Base-by-base conservation (phyloP, 345 rosid species). In the Noccaea bulbosa region DNA sequence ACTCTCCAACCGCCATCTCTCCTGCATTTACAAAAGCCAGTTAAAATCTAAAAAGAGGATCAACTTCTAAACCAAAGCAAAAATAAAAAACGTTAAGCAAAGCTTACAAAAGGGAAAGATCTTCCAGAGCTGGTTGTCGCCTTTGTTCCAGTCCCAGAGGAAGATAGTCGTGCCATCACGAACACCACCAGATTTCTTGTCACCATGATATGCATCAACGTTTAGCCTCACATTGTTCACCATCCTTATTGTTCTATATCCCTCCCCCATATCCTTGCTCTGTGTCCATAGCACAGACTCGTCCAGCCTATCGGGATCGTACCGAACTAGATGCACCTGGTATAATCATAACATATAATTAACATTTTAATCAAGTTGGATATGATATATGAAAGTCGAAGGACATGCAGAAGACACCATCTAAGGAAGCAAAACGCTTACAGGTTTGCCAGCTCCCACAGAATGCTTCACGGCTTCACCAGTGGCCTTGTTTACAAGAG, bases 111-210 rank as follows among this genome's bases (percentile, higher is more conserved):
- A 73, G 38, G 86, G 89, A 37, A 40, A 62, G 41, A 88, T 86
- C 88, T 81, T 94, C 99, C 99, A 94, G 8, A 49, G 83, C 83
- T 94, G 96, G 81, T 89, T 91, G 9, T 87, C 91, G 52, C 97
- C 97, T 54, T 84, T 80, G 79, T 83, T 83, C 96, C 99, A 91
- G 52, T 83, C 54, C 92, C 92, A 88, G 47, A 94, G 92, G 57
- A 84, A 93, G 12, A 91, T 77, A 14, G 60, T 69, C 8, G 93
- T 87, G 43, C 96, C 97, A 70, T 89, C 85, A 70, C 66, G 88
- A 40, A 94, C 82, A 4, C 92, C 97, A 11, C 96, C 96, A 6
- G 92, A 83, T 33, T 82, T 72, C 74, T 72, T 78, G 35, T 86
- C 91, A 24, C 89, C 96, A 43, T 91, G 90, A 78, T 81, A 87